Conservation (phyloP, 768 basidiomycete genomes). For the Amanita jacksonii region DNA sequence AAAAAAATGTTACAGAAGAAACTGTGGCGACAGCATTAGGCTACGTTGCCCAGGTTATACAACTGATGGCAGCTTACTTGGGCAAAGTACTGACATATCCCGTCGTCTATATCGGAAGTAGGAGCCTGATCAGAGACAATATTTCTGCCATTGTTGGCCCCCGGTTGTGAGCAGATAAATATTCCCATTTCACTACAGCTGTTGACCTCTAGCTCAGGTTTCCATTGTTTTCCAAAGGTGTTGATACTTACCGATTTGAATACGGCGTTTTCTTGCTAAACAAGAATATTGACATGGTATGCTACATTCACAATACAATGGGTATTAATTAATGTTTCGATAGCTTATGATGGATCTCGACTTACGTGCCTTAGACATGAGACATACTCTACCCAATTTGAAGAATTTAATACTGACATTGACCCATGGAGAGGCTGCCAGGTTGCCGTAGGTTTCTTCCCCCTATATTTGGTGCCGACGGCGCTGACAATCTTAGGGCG, state of each 20-base stretch:
- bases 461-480: constrained; percentile 13
- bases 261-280: constrained; percentile 96
- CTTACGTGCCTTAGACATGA: constrained; percentile 82
- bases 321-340: constrained; percentile 9
- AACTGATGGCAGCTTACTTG: constrained; percentile 71
- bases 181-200: constrained; percentile 1
- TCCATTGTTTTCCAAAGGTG: constrained; percentile 88
- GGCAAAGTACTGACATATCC: constrained; percentile 78
- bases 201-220: constrained; percentile 51
- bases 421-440: constrained; percentile 54
- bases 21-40: constrained; percentile 84
- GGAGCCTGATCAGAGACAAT: constrained; percentile 84
- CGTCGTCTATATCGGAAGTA: constrained; percentile 81
- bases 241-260: constrained; percentile 95
- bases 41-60: constrained; percentile 80
- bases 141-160: constrained; percentile 96
- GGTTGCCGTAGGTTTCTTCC: constrained; percentile 32
- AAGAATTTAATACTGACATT: constrained; percentile 88
- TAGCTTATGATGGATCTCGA: constrained; percentile 91
- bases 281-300: constrained; percentile 93
- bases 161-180: constrained; percentile 57
- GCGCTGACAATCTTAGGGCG: constrained; percentile 13
- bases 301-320: constrained; percentile 12
- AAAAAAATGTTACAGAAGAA: constrained; percentile 75
- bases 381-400: constrained; percentile 94